Evolutionary conservation across 2,329 filamentous ascomycete species (phyloP), one percentile per base, ranked within the genome.

Genomic region (Xylariaceae sp.): DNA sequence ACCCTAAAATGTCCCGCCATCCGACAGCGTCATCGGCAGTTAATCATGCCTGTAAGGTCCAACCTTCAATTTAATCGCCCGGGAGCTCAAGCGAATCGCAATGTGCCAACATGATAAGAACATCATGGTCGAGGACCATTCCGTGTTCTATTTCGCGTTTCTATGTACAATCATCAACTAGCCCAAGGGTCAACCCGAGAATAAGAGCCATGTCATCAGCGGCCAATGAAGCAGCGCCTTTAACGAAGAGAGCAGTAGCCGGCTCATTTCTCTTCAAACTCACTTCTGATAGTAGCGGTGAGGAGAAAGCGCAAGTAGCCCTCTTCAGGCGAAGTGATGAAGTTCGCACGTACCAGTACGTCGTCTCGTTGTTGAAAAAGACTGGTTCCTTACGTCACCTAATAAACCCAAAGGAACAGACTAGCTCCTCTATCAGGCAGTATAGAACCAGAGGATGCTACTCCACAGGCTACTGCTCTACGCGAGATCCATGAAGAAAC

Each of bases 401-500:
- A 7, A 27, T 32, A 19, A 22, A 14, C 21, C 22, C 19, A 20
- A 49, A 76, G 74, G 55, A 73, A 74, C 56, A 80, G 75, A 57
- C 73, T 81, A 40, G 81, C 79, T 0, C 78, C 82, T 1, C 76
- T 85, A 16, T 81, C 81, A 0, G 83, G 83, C 29, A 75, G 71
- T 44, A 76, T 86, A 40, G 76, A 84, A 3, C 42, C 65, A 5
- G 58, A 63, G 0, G 82, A 86, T 53, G 47, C 65, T 3, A 71
- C 63, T 19, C 76, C 82, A 0, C 60, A 81, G 5, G 65, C 70
- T 3, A 76, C 82, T 0, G 82, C 83, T 21, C 77, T 76, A 71
- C 73, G 83, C 12, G 82, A 85, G 62, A 67, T 86, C 19, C 55
- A 61, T 5, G 82, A 86, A 58, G 82, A 86, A 60, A 85, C 82